Base-by-base conservation (phyloP, 129 eudicot genomes). In the Centaurea solstitialis region DNA sequence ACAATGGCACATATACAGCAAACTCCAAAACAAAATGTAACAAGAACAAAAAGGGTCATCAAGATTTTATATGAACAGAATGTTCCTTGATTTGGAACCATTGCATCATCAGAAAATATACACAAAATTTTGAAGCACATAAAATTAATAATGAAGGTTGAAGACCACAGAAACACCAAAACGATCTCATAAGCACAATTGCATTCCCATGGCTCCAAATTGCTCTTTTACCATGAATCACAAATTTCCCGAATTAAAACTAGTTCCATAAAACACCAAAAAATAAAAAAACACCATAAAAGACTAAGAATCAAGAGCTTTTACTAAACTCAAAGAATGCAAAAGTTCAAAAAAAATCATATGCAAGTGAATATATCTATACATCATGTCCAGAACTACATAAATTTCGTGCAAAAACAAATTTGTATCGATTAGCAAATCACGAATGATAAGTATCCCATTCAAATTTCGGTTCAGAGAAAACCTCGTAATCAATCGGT, bases 391-490 rank as follows among this genome's bases (percentile, higher is more conserved):
- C 43, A 28, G 38, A 53, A 79, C 70, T 43, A 76, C 17, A 76
- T 26, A 84, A 59, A 41, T 38, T 33, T 61, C 18, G 22, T 40
- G 61, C 61, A 81, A 35, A 67, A 20, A 65, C 75, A 78, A 22
- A 72, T 38, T 26, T 15, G 12, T 53, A 67, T 71, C 35, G 37
- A 53, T 30, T 23, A 62, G 9, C 10, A 59, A 73, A 69, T 90
- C 90, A 94, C n/a, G 90, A 85, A 69, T 88, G 84, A 76, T 81
- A 84, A 30, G 91, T 87, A 81, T 96, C 99, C 99, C 98, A 96
- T 78, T 93, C 99, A 89, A 96, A 96, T 67, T 88, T 91, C 37
- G 99, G 99, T 82, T 90, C 86, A 66, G 99, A 91, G 40, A 79
- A 91, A 37, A 87, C 90, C 93, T 96, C 98, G 75, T 96, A 96